Evolutionary conservation across 2,329 filamentous ascomycete species (phyloP), one percentile per base, ranked within the genome.

Genomic region (Cladosporium sp.): DNA sequence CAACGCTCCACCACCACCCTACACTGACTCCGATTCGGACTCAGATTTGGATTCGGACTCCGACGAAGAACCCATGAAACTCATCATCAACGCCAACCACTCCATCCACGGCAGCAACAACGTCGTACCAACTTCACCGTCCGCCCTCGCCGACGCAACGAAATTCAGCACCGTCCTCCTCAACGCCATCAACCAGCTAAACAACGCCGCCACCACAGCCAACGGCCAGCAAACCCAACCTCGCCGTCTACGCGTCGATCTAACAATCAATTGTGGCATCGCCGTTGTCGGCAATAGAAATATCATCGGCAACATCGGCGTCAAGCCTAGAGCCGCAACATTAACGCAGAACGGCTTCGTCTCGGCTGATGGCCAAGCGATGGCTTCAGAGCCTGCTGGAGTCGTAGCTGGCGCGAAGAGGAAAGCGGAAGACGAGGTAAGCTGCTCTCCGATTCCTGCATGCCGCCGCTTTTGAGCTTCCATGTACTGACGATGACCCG

Each of bases 61-160:
- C 30, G 54, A 58, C 29, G 49, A 53, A 13, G 46, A 55, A 29
- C 64, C 74, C 41, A 70, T 79, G 51, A 67, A 62, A 42, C 62
- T 82, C 38, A 67, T 64, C 13, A 74, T 82, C 65, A 72, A 74
- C 56, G 71, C 74, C 13, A 69, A 73, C 1, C 61, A 80, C 58
- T 67, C 58, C 52, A 67, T 82, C 56, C 63, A 64, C 32, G 73
- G 72, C 53, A 69, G 69, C 62, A 67, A 73, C 62, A 82, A 82
- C 61, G 59, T 77, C 42, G 63, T 79, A 39, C 71, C 72, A 16
- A 60, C 78, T 16, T 57, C 65, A 0, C 59, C 69, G 3, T 45
- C 62, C 9, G 27, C 54, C 3, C 53, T 63, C 4, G 67, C 71
- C 4, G 64, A 68, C 67, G 74, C 60, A 60, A 68, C 57, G 57